These are phyloP conservation scores for Mentha longifolia DNA, from an alignment of 257 asterid species.

Conservation along the genomic window DNA sequence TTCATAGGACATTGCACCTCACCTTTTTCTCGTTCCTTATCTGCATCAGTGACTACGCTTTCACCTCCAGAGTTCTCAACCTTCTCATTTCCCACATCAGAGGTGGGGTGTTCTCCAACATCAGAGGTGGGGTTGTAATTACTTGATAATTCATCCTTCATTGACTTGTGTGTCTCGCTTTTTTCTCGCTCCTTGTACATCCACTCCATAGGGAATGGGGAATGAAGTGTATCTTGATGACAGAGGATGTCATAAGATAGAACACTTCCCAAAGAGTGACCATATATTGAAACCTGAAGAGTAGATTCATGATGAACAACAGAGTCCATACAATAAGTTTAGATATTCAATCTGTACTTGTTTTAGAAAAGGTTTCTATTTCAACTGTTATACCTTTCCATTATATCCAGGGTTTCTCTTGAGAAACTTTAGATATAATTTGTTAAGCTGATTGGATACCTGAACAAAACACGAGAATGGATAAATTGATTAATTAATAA, in stretches of 20 bases:
- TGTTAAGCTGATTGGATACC: constrained; percentile 91
- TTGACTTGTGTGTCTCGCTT: constrained; percentile 34
- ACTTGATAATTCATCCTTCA: constrained; percentile 34
- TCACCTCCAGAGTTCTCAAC: constrained; percentile 42
- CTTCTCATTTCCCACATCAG: constrained; percentile 42
- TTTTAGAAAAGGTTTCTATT: constrained; percentile 20
- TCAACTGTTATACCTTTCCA: constrained; percentile 74
- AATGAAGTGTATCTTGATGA: constrained; percentile 76
- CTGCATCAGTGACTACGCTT: constrained; percentile 34
- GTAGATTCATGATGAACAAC: constrained; percentile 15
- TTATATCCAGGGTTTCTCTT: constrained; percentile 97
- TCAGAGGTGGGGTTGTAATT: constrained; percentile 41
- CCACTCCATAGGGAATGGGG: constrained; percentile 90
- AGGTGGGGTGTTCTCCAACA: constrained; percentile 34
- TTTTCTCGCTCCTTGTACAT: constrained; percentile 63
- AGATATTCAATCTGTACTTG: background rate
- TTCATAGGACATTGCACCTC: constrained; percentile 32
- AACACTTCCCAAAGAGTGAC: constrained; percentile 98
- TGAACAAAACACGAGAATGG: constrained; percentile 43
- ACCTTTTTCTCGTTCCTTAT: constrained; percentile 49
- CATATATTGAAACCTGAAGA: constrained; percentile 83
- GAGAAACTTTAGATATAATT: constrained; percentile 81
- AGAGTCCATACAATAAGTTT: constrained; percentile 28
- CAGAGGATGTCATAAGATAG: constrained; percentile 94
- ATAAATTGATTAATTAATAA: constrained; percentile 27